Evolutionary conservation across 768 basidiomycete genomes (phyloP).

Genomic region (Cystofilobasidium capitatum): DNA sequence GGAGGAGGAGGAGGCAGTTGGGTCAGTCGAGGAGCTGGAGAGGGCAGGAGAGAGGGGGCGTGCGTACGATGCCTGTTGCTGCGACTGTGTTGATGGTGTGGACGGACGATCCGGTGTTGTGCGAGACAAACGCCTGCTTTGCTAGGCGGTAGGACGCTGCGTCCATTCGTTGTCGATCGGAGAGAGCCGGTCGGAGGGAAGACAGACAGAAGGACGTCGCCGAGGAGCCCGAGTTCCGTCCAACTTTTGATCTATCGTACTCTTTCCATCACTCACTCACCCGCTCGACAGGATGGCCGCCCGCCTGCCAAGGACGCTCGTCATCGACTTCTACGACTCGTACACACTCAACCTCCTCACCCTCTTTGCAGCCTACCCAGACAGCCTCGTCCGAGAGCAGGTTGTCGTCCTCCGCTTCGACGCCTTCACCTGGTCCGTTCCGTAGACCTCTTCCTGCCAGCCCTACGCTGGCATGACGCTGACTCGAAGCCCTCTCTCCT

Average conservation of each 20-base stretch:
- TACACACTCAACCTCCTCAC: conserved; percentile 41
- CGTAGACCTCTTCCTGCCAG: background rate
- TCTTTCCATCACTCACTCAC: too few species aligned
- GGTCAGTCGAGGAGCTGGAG: background rate
- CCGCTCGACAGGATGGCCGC: background rate
- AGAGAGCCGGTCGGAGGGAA: background rate
- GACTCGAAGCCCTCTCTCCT: conserved; percentile 5
- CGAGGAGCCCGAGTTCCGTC: background rate
- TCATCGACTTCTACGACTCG: conserved; percentile 41
- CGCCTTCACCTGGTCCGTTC: conserved; percentile 33
- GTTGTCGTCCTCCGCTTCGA: conserved; percentile 38
- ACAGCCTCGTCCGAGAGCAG: conserved; percentile 28
- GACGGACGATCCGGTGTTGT: conserved; percentile 60
- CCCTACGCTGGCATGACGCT: background rate
- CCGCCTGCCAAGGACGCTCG: conserved; percentile 35
- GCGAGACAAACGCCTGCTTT: conserved; percentile 75
- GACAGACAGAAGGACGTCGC: background rate
- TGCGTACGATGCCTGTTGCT: conserved; percentile 54
- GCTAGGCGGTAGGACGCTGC: conserved; percentile 54
- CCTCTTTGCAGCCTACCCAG: conserved; percentile 37
- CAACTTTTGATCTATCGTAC: too few species aligned
- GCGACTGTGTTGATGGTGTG: conserved; percentile 60
- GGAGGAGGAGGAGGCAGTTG: background rate
- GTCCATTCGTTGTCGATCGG: background rate
- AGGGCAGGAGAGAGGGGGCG: background rate